phyloP scores from a whole-genome alignment of 345 rosid genomes.

The Fremontodendron californicum region DNA sequence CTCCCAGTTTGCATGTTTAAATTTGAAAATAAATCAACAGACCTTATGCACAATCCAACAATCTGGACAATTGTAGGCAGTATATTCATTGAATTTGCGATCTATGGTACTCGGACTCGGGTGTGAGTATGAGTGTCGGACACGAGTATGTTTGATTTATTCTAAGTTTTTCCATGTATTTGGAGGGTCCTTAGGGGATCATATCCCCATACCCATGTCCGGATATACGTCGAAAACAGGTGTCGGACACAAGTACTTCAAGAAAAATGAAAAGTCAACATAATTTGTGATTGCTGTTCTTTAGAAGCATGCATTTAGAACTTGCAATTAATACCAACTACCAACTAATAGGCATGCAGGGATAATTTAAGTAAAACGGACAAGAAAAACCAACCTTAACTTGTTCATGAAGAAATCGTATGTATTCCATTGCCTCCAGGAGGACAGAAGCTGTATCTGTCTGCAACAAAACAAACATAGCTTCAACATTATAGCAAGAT shows the following conservation, averaged over 20 bases:
- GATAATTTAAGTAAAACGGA: neutral
- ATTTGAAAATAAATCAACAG: neutral
- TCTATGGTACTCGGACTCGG: no score
- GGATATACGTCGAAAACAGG: no score
- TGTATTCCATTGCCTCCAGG: conserved; percentile 78
- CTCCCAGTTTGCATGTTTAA: neutral
- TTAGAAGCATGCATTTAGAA: neutral
- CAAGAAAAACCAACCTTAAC: conserved; percentile 61
- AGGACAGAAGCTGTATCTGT: conserved; percentile 98
- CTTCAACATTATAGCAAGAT: conserved; percentile 9
- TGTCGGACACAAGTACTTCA: no score
- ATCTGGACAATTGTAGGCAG: neutral
- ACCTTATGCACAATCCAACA: neutral
- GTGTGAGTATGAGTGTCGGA: no score
- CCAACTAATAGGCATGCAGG: conserved; percentile 6
- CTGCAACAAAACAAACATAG: conserved; percentile 38
- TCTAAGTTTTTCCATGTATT: no score
- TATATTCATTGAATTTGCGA: neutral
- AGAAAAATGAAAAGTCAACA: no score
- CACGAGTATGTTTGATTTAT: no score
- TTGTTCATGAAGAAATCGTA: conserved; percentile 92
- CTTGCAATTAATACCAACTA: neutral
- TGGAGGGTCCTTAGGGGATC: no score
- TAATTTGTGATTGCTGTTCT: neutral
- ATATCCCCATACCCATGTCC: no score